Percentiles rank a stretch among this genome's conserved stretches.
phyloP scores from a whole-genome alignment of 2,329 filamentous ascomycete genomes.

The Colletotrichum acutatum region DNA sequence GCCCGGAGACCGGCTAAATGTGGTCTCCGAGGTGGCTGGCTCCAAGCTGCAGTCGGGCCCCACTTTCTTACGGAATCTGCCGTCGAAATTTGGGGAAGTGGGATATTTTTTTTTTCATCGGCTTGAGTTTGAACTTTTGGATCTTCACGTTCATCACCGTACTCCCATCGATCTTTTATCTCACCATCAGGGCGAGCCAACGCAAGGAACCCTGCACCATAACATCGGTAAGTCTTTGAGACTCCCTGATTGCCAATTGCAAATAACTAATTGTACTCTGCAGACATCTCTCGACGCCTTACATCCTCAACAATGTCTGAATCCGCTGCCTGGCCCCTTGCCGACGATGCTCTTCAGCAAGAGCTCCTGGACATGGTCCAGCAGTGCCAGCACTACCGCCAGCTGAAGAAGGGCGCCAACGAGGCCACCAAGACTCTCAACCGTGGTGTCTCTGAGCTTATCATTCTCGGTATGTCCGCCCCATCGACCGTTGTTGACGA shows the following conservation, averaged over 20 bases:
- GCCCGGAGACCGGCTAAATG: conserved; percentile 10
- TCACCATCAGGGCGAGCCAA: conserved; percentile 65
- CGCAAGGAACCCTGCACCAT: conserved; percentile 67
- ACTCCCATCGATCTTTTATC: conserved; percentile 6
- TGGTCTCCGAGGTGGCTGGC: background rate
- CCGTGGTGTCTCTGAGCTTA: conserved; percentile 89
- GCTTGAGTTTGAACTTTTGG: conserved; percentile 14
- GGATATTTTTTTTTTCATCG: conserved; percentile 35
- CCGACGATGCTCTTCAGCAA: conserved; percentile 79
- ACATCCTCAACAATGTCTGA: conserved; percentile 32
- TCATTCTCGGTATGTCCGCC: conserved; percentile 67
- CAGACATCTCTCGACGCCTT: conserved; percentile 20
- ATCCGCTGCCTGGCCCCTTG: conserved; percentile 71
- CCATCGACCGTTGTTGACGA: background rate
- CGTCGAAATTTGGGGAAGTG: conserved; percentile 30
- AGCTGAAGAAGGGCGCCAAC: conserved; percentile 80
- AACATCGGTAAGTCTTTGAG: conserved; percentile 3
- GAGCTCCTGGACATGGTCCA: conserved; percentile 87
- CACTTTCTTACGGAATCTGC: conserved; percentile 21
- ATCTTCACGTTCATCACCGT: conserved; percentile 18
- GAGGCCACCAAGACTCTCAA: conserved; percentile 85
- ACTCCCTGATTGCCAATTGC: background rate
- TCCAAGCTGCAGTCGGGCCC: background rate
- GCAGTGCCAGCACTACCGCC: conserved; percentile 74
- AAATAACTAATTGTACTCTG: background rate